Conservation (phyloP, 2,329 filamentous ascomycete genomes). For the Fusarium buharicum region DNA sequence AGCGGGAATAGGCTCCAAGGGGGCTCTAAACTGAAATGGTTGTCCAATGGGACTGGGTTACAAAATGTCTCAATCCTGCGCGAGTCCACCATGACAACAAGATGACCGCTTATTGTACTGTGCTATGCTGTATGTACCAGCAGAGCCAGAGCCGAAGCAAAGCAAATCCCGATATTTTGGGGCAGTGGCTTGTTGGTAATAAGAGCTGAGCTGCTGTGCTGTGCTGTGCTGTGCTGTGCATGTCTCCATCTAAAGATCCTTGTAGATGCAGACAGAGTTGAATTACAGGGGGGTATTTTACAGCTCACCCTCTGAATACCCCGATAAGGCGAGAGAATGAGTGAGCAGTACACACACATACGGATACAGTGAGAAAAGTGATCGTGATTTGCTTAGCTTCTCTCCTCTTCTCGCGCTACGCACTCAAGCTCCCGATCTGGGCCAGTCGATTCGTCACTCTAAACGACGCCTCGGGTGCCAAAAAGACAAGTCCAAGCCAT, state of each 20-base stretch:
- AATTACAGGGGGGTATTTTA: too few species aligned
- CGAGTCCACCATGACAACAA: neutral
- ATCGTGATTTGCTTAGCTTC: conserved; percentile 6
- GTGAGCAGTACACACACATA: too few species aligned
- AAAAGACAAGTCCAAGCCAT: conserved; percentile 1
- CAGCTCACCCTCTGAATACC: too few species aligned
- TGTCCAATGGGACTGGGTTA: neutral
- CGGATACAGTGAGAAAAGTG: too few species aligned
- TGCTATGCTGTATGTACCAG: too few species aligned
- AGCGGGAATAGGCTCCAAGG: neutral
- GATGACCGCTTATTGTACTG: neutral
- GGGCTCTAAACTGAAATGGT: neutral
- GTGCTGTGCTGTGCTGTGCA: neutral
- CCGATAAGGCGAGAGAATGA: neutral
- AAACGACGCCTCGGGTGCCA: conserved; percentile 20
- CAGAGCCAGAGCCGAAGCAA: too few species aligned
- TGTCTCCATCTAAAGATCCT: neutral
- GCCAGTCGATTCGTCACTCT: conserved; percentile 24
- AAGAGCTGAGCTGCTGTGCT: neutral
- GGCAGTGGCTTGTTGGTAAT: neutral
- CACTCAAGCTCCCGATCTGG: conserved; percentile 24
- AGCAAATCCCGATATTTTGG: neutral
- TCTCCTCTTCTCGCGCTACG: neutral
- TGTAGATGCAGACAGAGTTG: neutral
- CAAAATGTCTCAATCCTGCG: neutral